Conservation (phyloP, 805 yeast genomes). For the Jamesozyma spencerorum region DNA sequence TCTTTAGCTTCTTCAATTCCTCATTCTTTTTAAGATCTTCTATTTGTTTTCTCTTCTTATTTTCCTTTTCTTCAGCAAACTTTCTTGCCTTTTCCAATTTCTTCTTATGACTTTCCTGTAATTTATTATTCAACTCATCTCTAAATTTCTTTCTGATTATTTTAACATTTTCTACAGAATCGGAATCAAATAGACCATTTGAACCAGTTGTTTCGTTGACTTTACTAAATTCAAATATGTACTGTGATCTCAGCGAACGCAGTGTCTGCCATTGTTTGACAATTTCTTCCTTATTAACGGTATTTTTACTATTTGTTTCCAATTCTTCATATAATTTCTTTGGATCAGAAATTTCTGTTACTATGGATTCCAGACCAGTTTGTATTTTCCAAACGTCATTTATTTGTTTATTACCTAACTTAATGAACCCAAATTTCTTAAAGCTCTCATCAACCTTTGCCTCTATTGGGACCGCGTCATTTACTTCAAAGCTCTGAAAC, state of each 20-base stretch:
- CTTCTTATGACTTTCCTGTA: slow-evolving; percentile 12
- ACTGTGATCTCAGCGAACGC: slow-evolving; percentile 32
- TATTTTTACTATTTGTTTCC: slow-evolving; percentile 6
- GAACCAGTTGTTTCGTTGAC: slow-evolving; percentile 32
- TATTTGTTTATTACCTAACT: slow-evolving; percentile 27
- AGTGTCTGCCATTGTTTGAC: slow-evolving; percentile 36
- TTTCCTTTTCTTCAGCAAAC: slow-evolving; percentile 9
- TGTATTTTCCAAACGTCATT: slow-evolving; percentile 32
- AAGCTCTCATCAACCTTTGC: slow-evolving; percentile 12
- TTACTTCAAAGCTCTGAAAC: slow-evolving; percentile 12
- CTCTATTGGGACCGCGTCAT: neutral
- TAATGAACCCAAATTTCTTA: slow-evolving; percentile 26
- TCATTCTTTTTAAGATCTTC: slow-evolving; percentile 4
- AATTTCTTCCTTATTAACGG: slow-evolving; percentile 11
- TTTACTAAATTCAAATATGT: slow-evolving; percentile 31
- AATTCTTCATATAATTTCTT: slow-evolving; percentile 14
- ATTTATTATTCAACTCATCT: slow-evolving; percentile 8
- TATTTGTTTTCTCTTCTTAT: slow-evolving; percentile 12
- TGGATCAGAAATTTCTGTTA: slow-evolving; percentile 17
- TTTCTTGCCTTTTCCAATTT: slow-evolving; percentile 18
- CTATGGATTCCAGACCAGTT: slow-evolving; percentile 33
- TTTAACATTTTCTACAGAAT: slow-evolving; percentile 13
- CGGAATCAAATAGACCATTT: slow-evolving; percentile 32
- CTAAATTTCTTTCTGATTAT: slow-evolving; percentile 6
- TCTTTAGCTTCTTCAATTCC: neutral